Conservation (phyloP, 129 eudicot genomes). For the Chrysanthemum seticuspe region DNA sequence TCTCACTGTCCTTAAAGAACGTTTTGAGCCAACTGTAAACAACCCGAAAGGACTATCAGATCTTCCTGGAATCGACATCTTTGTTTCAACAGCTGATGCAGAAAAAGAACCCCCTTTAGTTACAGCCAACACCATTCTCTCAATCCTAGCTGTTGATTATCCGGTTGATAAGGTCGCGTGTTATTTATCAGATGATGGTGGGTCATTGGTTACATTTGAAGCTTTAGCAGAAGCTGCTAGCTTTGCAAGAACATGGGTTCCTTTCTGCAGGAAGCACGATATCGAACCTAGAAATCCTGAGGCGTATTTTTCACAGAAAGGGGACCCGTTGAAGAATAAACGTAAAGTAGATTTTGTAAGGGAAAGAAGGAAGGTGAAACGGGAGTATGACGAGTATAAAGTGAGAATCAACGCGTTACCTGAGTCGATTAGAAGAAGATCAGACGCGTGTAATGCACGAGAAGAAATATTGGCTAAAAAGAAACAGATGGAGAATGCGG, state of each 20-base stretch:
- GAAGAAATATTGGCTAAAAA: constrained; percentile 62
- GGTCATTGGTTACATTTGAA: constrained; percentile 66
- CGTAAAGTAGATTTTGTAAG: constrained; percentile 56
- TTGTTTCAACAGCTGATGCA: constrained; percentile 70
- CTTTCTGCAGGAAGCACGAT: constrained; percentile 62
- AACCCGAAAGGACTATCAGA: constrained; percentile 85
- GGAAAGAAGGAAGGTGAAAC: constrained; percentile 65
- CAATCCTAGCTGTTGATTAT: constrained; percentile 56
- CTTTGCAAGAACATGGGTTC: constrained; percentile 65
- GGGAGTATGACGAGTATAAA: constrained; percentile 73
- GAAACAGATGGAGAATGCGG: constrained; percentile 44
- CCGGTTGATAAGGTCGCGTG: constrained; percentile 64
- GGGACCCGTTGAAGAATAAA: constrained; percentile 70
- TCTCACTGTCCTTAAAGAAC: constrained; percentile 76
- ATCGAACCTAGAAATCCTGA: constrained; percentile 73
- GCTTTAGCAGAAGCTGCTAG: constrained; percentile 80
- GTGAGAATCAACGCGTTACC: constrained; percentile 66
- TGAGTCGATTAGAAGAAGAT: constrained; percentile 59
- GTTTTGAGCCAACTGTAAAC: constrained; percentile 63
- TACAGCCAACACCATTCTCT: constrained; percentile 55
- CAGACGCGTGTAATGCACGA: constrained; percentile 71
- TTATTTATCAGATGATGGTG: constrained; percentile 70
- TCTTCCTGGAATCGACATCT: constrained; percentile 75
- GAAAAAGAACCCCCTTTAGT: constrained; percentile 64
- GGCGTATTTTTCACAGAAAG: constrained; percentile 55